These are phyloP conservation scores for Colletotrichum sp. DNA, from an alignment of 2,329 filamentous ascomycete species.

Conservation along the genomic window DNA sequence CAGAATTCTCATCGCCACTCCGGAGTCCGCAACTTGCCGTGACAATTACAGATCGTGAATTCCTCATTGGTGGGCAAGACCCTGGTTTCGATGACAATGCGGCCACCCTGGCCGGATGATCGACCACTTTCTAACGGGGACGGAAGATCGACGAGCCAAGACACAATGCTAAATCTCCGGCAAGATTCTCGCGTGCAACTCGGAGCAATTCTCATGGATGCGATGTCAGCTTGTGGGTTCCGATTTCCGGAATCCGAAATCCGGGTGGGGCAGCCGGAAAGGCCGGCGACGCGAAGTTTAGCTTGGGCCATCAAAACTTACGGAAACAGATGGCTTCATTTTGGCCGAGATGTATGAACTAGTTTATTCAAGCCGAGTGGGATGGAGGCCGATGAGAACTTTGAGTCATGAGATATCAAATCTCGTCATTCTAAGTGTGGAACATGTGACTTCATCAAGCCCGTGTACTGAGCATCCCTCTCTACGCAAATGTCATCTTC, in stretches of 20 bases:
- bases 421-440: neutral
- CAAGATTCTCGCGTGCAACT: neutral
- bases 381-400: neutral
- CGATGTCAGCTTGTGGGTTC: neutral
- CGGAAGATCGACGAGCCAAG: neutral
- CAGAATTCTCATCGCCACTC: neutral
- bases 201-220: neutral
- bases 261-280: neutral
- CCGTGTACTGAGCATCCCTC: neutral
- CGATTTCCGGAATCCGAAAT: neutral
- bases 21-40: neutral
- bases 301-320: neutral
- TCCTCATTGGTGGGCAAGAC: neutral
- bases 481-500: neutral
- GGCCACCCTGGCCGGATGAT: neutral
- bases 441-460: neutral
- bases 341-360: neutral
- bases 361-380: neutral
- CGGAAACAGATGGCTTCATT: neutral
- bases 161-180: neutral
- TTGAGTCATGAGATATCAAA: neutral
- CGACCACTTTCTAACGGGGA: neutral
- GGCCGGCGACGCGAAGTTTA: neutral
- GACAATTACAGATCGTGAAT: neutral
- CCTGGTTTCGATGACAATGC: neutral